phyloP scores from a whole-genome alignment of 2,329 filamentous ascomycete genomes.

The Fusarium staphyleae region DNA sequence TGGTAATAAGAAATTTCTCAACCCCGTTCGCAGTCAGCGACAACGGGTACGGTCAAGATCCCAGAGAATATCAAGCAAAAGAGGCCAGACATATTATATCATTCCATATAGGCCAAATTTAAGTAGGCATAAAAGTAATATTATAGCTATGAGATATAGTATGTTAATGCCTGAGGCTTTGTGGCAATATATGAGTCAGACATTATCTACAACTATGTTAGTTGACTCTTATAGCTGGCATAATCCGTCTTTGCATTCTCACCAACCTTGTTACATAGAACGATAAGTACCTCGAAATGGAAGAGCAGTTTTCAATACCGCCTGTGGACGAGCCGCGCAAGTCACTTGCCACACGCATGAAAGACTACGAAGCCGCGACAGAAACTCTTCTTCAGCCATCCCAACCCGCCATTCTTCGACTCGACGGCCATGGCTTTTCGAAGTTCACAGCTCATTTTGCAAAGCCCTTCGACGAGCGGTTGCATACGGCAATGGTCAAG shows the following conservation, averaged over 20 bases:
- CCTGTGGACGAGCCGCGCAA: neutral
- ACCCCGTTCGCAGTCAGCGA: no score
- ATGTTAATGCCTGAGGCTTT: no score
- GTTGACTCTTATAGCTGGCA: no score
- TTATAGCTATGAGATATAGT: no score
- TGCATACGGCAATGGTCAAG: conserved; percentile 26
- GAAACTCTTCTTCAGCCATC: conserved; percentile 14
- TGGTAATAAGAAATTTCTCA: no score
- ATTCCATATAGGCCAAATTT: no score
- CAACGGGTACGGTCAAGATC: no score
- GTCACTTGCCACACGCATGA: conserved; percentile 21
- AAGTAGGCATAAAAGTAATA: no score
- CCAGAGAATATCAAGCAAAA: no score
- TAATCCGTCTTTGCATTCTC: neutral
- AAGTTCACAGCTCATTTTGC: conserved; percentile 24
- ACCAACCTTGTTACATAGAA: neutral
- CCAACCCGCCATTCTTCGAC: conserved; percentile 22
- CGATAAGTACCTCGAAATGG: neutral
- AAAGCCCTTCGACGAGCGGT: conserved; percentile 22
- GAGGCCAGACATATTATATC: no score
- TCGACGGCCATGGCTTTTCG: conserved; percentile 29
- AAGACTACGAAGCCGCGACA: conserved; percentile 18
- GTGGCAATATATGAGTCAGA: no score
- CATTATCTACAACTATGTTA: no score
- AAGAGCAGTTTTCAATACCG: neutral